Evolutionary conservation across 2,329 filamentous ascomycete species (phyloP).

Genomic region (Xylaria sp.): DNA sequence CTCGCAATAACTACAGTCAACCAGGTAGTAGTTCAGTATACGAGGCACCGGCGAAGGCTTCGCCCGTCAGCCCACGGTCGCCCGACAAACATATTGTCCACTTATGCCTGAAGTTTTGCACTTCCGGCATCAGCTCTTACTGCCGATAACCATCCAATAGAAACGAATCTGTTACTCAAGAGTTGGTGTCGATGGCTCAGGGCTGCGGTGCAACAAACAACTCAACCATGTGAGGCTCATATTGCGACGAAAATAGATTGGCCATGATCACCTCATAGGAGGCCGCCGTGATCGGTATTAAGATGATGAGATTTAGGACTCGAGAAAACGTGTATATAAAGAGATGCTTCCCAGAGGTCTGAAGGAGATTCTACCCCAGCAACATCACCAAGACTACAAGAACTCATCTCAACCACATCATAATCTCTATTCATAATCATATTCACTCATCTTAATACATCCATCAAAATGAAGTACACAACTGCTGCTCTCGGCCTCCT

Average conservation of each 20-base stretch:
- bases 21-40: neutral
- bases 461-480: conserved; percentile 43
- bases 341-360: neutral
- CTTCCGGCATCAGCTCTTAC: conserved; percentile 16
- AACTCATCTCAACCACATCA: neutral
- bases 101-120: neutral
- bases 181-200: conserved; percentile 11
- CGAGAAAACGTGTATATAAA: conserved; percentile 30
- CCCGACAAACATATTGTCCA: conserved; percentile 14
- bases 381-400: neutral
- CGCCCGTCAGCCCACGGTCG: conserved; percentile 27
- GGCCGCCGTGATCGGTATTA: conserved; percentile 3
- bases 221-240: neutral
- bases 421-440: neutral
- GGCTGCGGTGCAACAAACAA: conserved; percentile 12
- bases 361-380: conserved; percentile 3
- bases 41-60: conserved; percentile 17
- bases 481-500: conserved; percentile 39
- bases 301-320: conserved; percentile 9
- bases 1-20: neutral
- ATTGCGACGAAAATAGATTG: conserved; percentile 30
- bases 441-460: conserved; percentile 3
- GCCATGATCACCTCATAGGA: conserved; percentile 5
- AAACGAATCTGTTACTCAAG: conserved; percentile 19
- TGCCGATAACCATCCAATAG: conserved; percentile 11